Base-by-base conservation (phyloP, 768 basidiomycete species). In the Boletales sp. region DNA sequence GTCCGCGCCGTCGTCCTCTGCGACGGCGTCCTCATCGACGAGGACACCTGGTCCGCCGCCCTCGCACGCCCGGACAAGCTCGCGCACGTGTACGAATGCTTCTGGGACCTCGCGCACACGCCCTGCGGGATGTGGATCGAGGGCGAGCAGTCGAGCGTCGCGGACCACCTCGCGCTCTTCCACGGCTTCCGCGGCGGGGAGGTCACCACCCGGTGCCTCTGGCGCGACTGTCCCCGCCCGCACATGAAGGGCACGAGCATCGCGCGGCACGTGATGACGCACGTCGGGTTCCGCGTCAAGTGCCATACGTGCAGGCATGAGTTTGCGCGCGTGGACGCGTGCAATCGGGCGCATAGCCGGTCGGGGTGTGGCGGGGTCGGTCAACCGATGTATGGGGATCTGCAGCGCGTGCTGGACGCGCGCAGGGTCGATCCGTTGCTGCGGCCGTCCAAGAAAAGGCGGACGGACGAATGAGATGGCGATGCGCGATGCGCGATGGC, bases 41-140 rank as follows among this genome's bases (percentile, higher is more conserved):
- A 68, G 13, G 63, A 62, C 19, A 56, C 65, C 29, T 48, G 68
- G 60, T 53, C 54, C 1, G 56, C 48, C 8, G 57, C 65, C 5
- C 43, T 63, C 43, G 46, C 55, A 17, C 59, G 57, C 12, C 51
- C 50, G 0, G 67, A 62, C 52, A 57, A 62, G 21, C 38, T 46
- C 37, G 37, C 66, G 8, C 57, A 69, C 51, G 55, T 68, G 29
- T 68, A 67, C 49, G 61, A 67, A 38, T 67, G 66, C 30, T 56
- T 61, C 41, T 69, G 66, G 66, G 58, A 63, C 46, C 46, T 49
- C 27, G 4, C 45, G 29, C 47, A 63, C 39, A 41, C 66, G 0
- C 50, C 67, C 2, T 67, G 66, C 15, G 53, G 65, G 1, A 67
- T 67, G 67, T 69, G 68, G 59, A 65, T 67, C 34, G 68, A 67